Percentiles rank a stretch among this genome's conserved stretches.
Evolutionary conservation across 192 early-diverging fungal species (phyloP).

Genomic region (Pilobolus umbonatus): DNA sequence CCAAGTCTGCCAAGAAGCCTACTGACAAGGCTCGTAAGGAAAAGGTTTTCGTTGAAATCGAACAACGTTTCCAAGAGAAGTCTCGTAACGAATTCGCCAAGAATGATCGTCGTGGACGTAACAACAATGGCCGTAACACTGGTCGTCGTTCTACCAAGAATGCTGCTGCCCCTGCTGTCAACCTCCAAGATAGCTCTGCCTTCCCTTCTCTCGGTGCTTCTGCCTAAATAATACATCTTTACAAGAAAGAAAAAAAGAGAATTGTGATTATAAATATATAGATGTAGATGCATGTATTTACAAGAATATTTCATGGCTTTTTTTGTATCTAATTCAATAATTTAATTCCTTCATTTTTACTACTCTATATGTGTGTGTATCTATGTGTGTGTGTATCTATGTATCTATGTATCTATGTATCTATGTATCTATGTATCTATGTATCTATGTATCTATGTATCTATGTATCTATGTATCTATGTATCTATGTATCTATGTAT

Average conservation of each 20-base stretch:
- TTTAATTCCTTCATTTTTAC: too few species aligned
- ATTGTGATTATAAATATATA: neutral
- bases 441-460: too few species aligned
- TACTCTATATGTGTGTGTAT: too few species aligned
- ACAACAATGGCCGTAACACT: constrained; percentile 28
- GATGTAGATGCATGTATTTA: too few species aligned
- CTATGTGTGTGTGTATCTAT: too few species aligned
- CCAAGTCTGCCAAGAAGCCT: constrained; percentile 30
- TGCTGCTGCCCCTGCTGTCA: constrained; percentile 52
- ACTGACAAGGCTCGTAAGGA: constrained; percentile 65
- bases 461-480: too few species aligned
- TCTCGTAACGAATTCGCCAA: constrained; percentile 59
- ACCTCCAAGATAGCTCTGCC: constrained; percentile 61
- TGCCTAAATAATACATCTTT: constrained; percentile 18
- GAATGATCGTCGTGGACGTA: constrained; percentile 34
- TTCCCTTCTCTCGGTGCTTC: constrained; percentile 63
- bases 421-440: too few species aligned
- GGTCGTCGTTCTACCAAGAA: constrained; percentile 32
- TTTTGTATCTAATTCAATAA: too few species aligned
- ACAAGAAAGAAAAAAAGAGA: neutral
- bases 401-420: too few species aligned
- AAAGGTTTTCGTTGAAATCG: constrained; percentile 71
- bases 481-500: too few species aligned
- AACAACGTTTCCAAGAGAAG: constrained; percentile 75
- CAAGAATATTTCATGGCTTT: too few species aligned